phyloP scores from a whole-genome alignment of 352 stramenopile genomes.

The Phytopythium mirpurense region DNA sequence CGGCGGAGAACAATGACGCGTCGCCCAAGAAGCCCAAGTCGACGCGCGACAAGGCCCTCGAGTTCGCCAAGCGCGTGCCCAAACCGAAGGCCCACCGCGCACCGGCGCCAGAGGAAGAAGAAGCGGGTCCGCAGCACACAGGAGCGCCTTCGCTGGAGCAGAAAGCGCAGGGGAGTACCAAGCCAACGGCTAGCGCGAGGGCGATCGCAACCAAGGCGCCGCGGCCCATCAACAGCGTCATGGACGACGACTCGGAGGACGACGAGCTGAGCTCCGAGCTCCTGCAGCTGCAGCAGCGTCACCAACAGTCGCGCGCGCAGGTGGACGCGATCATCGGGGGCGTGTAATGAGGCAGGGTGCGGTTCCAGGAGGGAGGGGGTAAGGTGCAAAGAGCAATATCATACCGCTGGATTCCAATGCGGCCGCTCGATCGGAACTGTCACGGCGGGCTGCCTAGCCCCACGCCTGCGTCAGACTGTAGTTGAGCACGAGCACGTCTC shows the following conservation, averaged over 20 bases:
- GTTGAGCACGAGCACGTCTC: conserved; percentile 77
- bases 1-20: conserved; percentile 16
- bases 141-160: not conserved
- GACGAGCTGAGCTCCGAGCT: conserved; percentile 61
- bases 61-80: conserved; percentile 76
- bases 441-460: conserved; percentile 32
- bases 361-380: too few species aligned
- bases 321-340: conserved; percentile 65
- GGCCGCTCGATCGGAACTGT: not conserved
- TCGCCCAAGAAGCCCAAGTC: conserved; percentile 41
- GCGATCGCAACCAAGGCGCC: conserved; percentile 12
- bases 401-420: not conserved
- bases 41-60: conserved; percentile 62
- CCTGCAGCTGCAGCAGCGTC: conserved; percentile 58
- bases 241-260: conserved; percentile 56
- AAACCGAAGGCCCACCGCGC: conserved; percentile 44
- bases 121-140: not conserved
- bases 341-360: too few species aligned
- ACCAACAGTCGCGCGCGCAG: conserved; percentile 66
- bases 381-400: too few species aligned
- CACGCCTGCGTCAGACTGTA: conserved; percentile 85
- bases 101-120: conserved; percentile 17
- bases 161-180: conserved; percentile 7
- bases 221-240: conserved; percentile 41
- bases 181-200: conserved; percentile 13